These are phyloP conservation scores for Psilocybe cyanescens DNA, from an alignment of 768 basidiomycete genomes.

Conservation along the genomic window DNA sequence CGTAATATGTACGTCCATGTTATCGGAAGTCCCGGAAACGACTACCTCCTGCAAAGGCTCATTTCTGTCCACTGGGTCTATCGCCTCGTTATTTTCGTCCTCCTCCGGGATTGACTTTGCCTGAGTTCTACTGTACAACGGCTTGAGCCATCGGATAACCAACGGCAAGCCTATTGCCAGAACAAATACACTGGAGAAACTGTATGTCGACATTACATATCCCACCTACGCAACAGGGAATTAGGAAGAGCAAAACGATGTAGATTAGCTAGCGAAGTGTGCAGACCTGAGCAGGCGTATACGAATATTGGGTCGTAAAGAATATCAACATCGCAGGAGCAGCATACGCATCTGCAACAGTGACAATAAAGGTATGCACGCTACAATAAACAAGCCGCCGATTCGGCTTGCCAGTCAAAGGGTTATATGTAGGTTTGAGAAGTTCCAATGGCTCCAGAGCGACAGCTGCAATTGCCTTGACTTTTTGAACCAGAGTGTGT, in stretches of 20 bases:
- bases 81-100: not conserved
- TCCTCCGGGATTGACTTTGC: not conserved
- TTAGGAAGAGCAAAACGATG: not conserved
- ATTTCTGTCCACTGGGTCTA: not conserved
- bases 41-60: not conserved
- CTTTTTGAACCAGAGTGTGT: conserved; percentile 3
- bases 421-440: conserved; percentile 8
- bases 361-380: conserved; percentile 12
- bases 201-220: conserved; percentile 15
- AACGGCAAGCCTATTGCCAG: conserved; percentile 6
- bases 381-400: conserved; percentile 14
- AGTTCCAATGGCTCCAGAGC: conserved; percentile 9
- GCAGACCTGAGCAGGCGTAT: conserved; percentile 14
- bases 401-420: conserved; percentile 4
- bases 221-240: conserved; percentile 1
- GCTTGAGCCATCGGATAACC: conserved; percentile 6
- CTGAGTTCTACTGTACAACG: conserved; percentile 5
- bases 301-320: conserved; percentile 13
- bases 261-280: not conserved
- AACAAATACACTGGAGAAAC: conserved; percentile 9
- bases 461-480: conserved; percentile 1
- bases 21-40: conserved; percentile 16
- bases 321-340: conserved; percentile 11
- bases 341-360: conserved; percentile 15
- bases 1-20: conserved; percentile 16